Conservation (phyloP, 768 basidiomycete species). For the Lentinula raphanica region DNA sequence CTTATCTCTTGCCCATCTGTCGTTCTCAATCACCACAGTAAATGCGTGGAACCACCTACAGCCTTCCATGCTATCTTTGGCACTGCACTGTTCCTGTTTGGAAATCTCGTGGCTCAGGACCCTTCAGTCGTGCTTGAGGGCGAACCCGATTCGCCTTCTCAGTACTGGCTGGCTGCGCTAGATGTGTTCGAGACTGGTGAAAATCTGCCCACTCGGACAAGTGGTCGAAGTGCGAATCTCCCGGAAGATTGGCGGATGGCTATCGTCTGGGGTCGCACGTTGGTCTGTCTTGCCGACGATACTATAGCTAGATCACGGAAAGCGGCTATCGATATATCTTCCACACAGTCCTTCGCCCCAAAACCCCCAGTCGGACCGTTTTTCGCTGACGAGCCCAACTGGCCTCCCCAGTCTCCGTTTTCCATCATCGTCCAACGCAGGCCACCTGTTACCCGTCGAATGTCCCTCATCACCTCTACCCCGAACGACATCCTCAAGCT, state of each 20-base stretch:
- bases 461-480: conserved; percentile 35
- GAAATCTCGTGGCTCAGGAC: conserved; percentile 52
- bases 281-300: conserved; percentile 57
- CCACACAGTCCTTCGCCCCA: background rate
- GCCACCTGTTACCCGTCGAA: conserved; percentile 45
- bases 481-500: conserved; percentile 51
- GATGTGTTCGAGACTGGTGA: conserved; percentile 70
- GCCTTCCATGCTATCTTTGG: conserved; percentile 66
- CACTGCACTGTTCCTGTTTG: conserved; percentile 58
- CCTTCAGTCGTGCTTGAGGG: conserved; percentile 45
- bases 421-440: conserved; percentile 41
- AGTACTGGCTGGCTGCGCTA: conserved; percentile 65
- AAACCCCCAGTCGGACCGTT: conserved; percentile 15
- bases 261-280: conserved; percentile 60
- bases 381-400: conserved; percentile 34
- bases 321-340: conserved; percentile 8
- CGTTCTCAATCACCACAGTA: conserved; percentile 19
- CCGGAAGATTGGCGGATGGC: conserved; percentile 68
- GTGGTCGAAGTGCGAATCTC: conserved; percentile 22
- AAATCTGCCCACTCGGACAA: conserved; percentile 45
- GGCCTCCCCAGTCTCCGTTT: conserved; percentile 51
- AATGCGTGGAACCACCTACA: conserved; percentile 48
- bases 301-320: conserved; percentile 28
- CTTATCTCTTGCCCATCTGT: background rate
- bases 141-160: conserved; percentile 45